A percentile compares a stretch with the other conserved stretches of the same genome.
These are phyloP conservation scores for Rhizoclosmatium sp. DNA, from an alignment of 192 early-diverging fungal genomes.

Conservation along the genomic window DNA sequence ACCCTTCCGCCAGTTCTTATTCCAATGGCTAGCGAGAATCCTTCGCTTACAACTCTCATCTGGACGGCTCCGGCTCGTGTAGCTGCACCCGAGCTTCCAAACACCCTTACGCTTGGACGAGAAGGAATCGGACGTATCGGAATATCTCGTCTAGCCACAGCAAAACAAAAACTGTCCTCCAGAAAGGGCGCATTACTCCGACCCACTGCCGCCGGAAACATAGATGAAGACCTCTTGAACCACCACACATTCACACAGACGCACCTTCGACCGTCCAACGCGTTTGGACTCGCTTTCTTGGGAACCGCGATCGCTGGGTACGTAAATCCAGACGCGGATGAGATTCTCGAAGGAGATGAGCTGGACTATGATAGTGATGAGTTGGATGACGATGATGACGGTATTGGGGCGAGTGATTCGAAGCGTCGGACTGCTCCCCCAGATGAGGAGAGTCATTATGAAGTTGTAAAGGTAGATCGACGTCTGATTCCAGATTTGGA, in stretches of 20 bases:
- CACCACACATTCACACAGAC: not conserved
- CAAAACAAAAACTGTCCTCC: conserved; percentile 14
- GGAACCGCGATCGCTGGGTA: conserved; percentile 35
- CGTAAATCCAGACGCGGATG: conserved; percentile 30
- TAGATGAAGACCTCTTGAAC: not conserved
- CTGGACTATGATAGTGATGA: conserved; percentile 17
- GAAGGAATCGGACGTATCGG: conserved; percentile 37
- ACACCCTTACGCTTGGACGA: conserved; percentile 36
- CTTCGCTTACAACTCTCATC: conserved; percentile 28
- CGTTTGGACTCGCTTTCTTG: conserved; percentile 32
- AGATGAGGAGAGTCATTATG: conserved; percentile 39
- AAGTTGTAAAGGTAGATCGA: conserved; percentile 35
- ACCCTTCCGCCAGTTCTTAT: not conserved
- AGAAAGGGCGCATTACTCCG: not conserved
- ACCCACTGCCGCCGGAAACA: not conserved
- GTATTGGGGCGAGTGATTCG: not conserved
- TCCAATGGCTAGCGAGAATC: not conserved
- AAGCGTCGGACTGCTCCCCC: conserved; percentile 7
- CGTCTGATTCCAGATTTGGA: conserved; percentile 36
- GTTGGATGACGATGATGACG: not conserved
- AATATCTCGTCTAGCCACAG: conserved; percentile 35
- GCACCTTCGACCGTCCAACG: not conserved
- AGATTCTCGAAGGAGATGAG: conserved; percentile 32
- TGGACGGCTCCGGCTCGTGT: conserved; percentile 35
- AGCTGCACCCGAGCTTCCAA: conserved; percentile 31